These are phyloP conservation scores for Graphilbum fragrans DNA, from an alignment of 2,329 filamentous ascomycete genomes.

Conservation along the genomic window DNA sequence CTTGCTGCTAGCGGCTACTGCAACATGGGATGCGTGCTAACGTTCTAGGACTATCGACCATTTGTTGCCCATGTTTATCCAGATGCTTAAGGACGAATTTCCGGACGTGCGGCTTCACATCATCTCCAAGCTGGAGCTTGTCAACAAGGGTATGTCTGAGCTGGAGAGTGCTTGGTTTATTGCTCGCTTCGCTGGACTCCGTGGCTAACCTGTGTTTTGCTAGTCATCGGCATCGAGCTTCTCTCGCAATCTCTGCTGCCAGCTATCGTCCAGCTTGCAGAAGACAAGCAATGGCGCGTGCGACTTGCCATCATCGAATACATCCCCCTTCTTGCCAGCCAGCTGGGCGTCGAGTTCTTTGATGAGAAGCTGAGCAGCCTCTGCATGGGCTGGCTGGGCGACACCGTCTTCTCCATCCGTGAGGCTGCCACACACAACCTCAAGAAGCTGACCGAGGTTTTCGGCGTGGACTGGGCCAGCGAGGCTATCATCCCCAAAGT, in stretches of 20 bases:
- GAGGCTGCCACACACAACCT: constrained; percentile 96
- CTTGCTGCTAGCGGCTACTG: not conserved
- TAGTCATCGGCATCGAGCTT: constrained; percentile 94
- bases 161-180: constrained; percentile 11
- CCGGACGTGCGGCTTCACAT: constrained; percentile 97
- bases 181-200: not conserved
- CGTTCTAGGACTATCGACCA: constrained; percentile 77
- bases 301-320: constrained; percentile 98
- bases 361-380: constrained; percentile 91
- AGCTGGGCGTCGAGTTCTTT: constrained; percentile 94
- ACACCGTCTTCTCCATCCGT: constrained; percentile 96
- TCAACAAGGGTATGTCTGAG: constrained; percentile 70
- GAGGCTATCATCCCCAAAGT: constrained; percentile 97
- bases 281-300: constrained; percentile 99
- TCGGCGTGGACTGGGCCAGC: constrained; percentile 94
- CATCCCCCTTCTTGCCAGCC: constrained; percentile 88
- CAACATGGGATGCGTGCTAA: not conserved
- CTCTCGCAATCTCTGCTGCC: constrained; percentile 93
- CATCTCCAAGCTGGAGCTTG: constrained; percentile 97
- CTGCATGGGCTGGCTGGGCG: constrained; percentile 97
- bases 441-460: constrained; percentile 97
- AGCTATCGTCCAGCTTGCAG: constrained; percentile 91
- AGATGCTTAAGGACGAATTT: constrained; percentile 99
- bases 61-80: constrained; percentile 94
- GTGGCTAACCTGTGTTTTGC: not conserved